Percentiles rank a stretch among this genome's conserved stretches.
phyloP scores from a whole-genome alignment of 192 early-diverging fungal genomes.

The Entophlyctis luteolus region DNA sequence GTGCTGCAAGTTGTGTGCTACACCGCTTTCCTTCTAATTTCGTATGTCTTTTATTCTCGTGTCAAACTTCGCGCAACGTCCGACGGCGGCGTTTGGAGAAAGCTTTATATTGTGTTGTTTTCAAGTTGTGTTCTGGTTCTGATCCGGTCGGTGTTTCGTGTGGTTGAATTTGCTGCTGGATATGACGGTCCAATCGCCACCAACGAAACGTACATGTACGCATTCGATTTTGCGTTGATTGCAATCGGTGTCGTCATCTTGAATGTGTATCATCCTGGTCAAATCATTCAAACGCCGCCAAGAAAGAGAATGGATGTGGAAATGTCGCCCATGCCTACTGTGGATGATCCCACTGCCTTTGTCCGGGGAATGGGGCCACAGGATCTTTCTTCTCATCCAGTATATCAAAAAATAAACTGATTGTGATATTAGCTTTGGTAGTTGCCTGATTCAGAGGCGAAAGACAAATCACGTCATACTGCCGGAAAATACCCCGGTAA shows the following conservation, averaged over 20 bases:
- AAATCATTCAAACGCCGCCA: no score
- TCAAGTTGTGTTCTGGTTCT: background rate
- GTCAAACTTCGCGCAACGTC: no score
- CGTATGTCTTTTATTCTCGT: background rate
- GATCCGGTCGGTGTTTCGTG: conserved; percentile 26
- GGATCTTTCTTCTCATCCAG: no score
- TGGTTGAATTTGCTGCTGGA: conserved; percentile 27
- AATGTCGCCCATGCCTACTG: no score
- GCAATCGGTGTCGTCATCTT: background rate
- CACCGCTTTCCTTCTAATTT: conserved; percentile 4
- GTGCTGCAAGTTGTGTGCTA: conserved; percentile 24
- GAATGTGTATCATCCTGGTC: background rate
- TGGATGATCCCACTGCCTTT: no score
- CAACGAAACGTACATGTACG: conserved; percentile 4
- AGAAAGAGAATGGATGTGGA: no score
- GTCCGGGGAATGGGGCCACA: no score
- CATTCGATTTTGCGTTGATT: background rate
- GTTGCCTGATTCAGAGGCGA: no score
- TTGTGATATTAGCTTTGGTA: no score
- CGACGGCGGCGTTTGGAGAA: background rate
- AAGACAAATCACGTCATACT: no score
- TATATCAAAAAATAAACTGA: no score
- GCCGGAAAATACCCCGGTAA: no score
- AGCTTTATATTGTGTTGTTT: background rate
- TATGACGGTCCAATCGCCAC: conserved; percentile 23